Evolutionary conservation across 441 rosid species (phyloP), one percentile per base, ranked within the genome.

Genomic region (Eutrema salsugineum): DNA sequence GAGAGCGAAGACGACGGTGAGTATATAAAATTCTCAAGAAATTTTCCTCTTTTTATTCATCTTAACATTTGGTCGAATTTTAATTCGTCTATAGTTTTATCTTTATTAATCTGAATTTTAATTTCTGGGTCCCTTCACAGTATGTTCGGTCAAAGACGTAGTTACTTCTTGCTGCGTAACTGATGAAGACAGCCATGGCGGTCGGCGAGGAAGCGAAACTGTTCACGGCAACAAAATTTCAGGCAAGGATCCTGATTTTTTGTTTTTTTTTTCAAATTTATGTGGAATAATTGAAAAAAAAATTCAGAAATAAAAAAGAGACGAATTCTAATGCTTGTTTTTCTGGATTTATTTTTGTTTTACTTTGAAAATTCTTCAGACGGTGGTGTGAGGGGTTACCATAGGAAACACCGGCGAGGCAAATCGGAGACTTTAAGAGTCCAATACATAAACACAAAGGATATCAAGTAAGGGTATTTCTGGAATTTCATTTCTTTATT

Each of bases 1-100:
- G 99, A 95, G 78, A 93, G 98, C 56, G 98, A 96, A 79, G 98
- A 96, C 68, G 98, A 93, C 46, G 89, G 98, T 96, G 79, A 65
- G 78, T 27, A 61, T 66, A 4, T 20, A 12, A 14, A 9, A 10
- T 71, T 39, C 0, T 55, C 36, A 4, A 39, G 16, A 44, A 46
- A 6, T 6, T 28, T 35, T n/a, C 32, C 28, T 43, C 38, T 15
- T 70, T 20, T 82, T 90, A 75, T 63, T 81, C 71, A 73, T 78
- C 72, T 85, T 81, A 66, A 89, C n/a, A 84, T 15, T 74, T 1
- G 30, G 48, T 58, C 57, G 66, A 66, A 39, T 2, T 59, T n/a
- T n/a, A n/a, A n/a, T n/a, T 35, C 8, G 5, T 58, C 4, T 53
- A 43, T 17, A 20, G 2, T 46, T 51, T 3, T 33, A 15, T 54